Base-by-base conservation (phyloP, 139 green algal genomes). In the Astrephomene gubernaculifera region DNA sequence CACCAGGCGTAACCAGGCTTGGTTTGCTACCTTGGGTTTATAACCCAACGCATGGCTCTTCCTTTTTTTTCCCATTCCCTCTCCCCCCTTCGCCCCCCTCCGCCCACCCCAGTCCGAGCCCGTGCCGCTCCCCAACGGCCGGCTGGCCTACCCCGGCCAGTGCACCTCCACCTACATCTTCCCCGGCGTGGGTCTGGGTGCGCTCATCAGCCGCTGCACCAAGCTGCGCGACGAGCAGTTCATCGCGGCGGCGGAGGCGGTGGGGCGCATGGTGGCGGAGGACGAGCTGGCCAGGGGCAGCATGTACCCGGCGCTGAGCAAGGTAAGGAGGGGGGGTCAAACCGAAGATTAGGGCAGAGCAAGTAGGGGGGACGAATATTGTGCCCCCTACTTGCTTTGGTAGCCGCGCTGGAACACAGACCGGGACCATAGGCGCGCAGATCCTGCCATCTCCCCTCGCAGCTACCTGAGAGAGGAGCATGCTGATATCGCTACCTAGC, bases 211-310 rank as follows among this genome's bases (percentile, higher is more conserved):
- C 1, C 81, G 92, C 53, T 91, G 88, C 82, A 97, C 91, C 29
- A 93, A 94, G 54, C 90, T 98, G 49, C 81, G 94, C 2, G 94
- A 97, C 65, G 96, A 98, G 71, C 95, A 97, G 89, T 94, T 97
- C 80, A 91, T 98, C 43, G 91, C 94, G 0, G 94, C 94, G 14
- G 95, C 92, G 0, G 91, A 96, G 82, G 92, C 94, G 22, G 90
- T 98, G n/a, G 90, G 94, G 0, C 86, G 91, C 29, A 76, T 95
- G 70, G 94, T 97, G 35, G 83, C 86, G 9, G 89, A 95, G 33
- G 92, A 95, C 21, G 94, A 96, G 43, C 60, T 90, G 24, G 79
- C 81, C 0, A 41, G 14, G 12, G 95, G 95, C 0, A 81, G 82
- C 25, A 79, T 96, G 14, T 90, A 94, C 72, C 95, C 95, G 0